These are phyloP conservation scores for Chlorella sp. DNA, from an alignment of 139 green algal genomes.

Conservation along the genomic window DNA sequence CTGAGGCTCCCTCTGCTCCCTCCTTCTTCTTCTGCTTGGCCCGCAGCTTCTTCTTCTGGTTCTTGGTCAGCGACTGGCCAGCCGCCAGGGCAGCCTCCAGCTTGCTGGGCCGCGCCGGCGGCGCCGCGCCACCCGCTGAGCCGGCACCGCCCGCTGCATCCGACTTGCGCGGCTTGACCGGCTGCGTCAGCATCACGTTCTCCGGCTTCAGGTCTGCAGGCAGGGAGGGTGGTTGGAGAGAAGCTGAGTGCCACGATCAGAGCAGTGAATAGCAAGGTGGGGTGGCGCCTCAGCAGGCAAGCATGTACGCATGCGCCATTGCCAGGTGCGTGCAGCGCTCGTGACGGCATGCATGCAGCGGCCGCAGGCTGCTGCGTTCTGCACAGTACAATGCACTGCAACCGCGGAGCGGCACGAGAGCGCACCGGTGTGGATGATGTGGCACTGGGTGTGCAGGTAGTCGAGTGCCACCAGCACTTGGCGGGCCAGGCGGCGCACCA, in stretches of 20 bases:
- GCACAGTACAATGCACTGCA: too few relatives aligned
- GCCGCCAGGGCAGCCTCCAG: slow-evolving; percentile 32
- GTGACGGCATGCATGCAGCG: too few relatives aligned
- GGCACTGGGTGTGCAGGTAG: slow-evolving; percentile 85
- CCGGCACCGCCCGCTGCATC: not conserved
- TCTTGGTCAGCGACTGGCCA: slow-evolving; percentile 75
- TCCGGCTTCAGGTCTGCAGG: slow-evolving; percentile 96
- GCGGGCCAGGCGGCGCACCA: slow-evolving; percentile 83
- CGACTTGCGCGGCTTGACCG: slow-evolving; percentile 68
- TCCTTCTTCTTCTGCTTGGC: slow-evolving; percentile 77
- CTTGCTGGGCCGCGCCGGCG: slow-evolving; percentile 38
- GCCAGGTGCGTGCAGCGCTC: too few relatives aligned
- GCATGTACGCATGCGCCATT: too few relatives aligned
- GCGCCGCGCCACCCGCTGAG: not conserved
- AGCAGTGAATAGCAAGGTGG: too few relatives aligned
- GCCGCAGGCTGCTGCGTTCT: too few relatives aligned
- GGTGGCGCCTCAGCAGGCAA: too few relatives aligned
- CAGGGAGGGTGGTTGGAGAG: slow-evolving; percentile 15
- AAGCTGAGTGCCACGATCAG: too few relatives aligned
- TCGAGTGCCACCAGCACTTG: slow-evolving; percentile 95
- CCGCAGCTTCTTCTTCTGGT: slow-evolving; percentile 95
- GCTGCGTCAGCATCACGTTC: slow-evolving; percentile 94
- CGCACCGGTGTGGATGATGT: slow-evolving; percentile 94
- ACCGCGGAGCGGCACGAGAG: not conserved
- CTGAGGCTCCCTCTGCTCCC: not conserved